Evolutionary conservation across 176 grass and related monocot species (phyloP).

Genomic region (Lolium perenne): DNA sequence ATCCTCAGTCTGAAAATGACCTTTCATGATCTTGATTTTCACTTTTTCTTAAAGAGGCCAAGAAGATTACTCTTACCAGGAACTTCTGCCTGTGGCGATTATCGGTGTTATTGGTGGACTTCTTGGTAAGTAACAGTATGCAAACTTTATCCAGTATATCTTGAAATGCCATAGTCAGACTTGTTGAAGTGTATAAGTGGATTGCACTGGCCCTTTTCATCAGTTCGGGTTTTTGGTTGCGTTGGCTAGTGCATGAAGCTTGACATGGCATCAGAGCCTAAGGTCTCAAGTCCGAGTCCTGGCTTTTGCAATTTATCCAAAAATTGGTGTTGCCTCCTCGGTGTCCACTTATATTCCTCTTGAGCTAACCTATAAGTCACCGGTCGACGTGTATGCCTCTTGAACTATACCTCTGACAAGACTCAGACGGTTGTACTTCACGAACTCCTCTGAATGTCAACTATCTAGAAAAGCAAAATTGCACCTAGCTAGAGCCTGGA

Average conservation of each 20-base stretch:
- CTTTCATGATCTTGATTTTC: conserved; percentile 52
- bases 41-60: conserved; percentile 77
- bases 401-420: too few species aligned
- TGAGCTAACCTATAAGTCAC: too few species aligned
- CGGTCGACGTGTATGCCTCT: too few species aligned
- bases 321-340: too few species aligned
- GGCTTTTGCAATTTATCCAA: too few species aligned
- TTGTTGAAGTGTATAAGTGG: too few species aligned
- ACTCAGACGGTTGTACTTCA: conserved; percentile 12
- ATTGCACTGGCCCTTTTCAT: too few species aligned
- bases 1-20: conserved; percentile 27
- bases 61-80: conserved; percentile 99
- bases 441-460: not conserved
- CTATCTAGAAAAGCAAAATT: not conserved
- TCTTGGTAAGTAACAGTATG: conserved; percentile 63
- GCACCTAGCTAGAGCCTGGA: conserved; percentile 10
- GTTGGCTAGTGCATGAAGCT: too few species aligned
- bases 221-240: too few species aligned
- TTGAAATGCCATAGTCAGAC: conserved; percentile 30
- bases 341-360: too few species aligned
- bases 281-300: too few species aligned
- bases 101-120: conserved; percentile 98
- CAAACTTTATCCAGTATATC: conserved; percentile 32
- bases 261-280: too few species aligned
- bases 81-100: conserved; percentile 92